These are phyloP conservation scores for Beauveria pseudobassiana DNA, from an alignment of 2,329 filamentous ascomycete genomes.

Conservation along the genomic window DNA sequence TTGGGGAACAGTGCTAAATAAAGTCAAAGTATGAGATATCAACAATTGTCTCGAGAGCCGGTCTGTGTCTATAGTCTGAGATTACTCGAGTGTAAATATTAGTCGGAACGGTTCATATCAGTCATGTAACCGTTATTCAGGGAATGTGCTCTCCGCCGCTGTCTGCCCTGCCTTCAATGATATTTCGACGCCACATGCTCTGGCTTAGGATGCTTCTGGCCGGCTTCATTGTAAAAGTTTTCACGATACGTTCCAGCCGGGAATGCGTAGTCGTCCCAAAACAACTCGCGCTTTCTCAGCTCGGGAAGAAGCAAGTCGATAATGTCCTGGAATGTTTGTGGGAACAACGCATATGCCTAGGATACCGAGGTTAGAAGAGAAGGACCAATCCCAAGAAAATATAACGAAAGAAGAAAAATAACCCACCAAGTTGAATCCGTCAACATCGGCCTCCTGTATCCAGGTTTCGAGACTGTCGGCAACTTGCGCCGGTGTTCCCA, in stretches of 20 bases:
- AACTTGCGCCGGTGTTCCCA: slow-evolving; percentile 23
- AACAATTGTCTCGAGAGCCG: too few species aligned
- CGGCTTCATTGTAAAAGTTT: slow-evolving; percentile 1
- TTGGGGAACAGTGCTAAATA: not conserved
- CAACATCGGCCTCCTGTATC: slow-evolving; percentile 49
- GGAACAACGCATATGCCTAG: slow-evolving; percentile 30
- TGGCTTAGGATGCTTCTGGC: slow-evolving; percentile 19
- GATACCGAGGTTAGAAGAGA: not conserved
- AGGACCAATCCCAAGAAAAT: too few species aligned
- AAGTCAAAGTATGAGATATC: too few species aligned
- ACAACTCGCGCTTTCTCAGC: slow-evolving; percentile 47
- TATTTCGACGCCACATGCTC: slow-evolving; percentile 33
- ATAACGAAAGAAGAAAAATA: too few species aligned
- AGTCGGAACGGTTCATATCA: not conserved
- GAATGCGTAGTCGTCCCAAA: slow-evolving; percentile 42
- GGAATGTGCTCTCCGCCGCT: not conserved
- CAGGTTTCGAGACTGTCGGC: slow-evolving; percentile 27
- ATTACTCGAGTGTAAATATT: not conserved
- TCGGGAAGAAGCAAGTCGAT: slow-evolving; percentile 58
- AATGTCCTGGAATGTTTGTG: slow-evolving; percentile 59
- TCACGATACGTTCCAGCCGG: slow-evolving; percentile 30
- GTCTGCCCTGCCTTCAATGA: slow-evolving; percentile 26
- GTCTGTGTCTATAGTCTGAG: not conserved
- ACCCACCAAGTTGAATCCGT: slow-evolving; percentile 38
- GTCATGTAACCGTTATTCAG: not conserved